Evolutionary conservation across 768 basidiomycete genomes (phyloP).

Genomic region (Leccinum obscurum): DNA sequence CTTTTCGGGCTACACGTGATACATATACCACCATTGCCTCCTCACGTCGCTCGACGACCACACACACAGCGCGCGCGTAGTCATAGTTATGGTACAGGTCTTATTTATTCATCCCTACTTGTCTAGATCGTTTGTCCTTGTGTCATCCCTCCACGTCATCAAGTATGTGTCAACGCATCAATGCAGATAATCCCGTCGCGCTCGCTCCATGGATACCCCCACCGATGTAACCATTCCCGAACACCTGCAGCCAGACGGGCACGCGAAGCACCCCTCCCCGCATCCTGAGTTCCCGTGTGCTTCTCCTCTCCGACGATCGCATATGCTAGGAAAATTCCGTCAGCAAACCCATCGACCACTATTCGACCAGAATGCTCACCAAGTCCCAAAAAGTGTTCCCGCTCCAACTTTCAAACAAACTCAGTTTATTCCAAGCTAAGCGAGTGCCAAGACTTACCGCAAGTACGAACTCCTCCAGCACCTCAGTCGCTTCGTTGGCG

Average conservation of each 20-base stretch:
- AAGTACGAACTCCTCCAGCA: conserved; percentile 85
- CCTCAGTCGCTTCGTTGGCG: conserved; percentile 88
- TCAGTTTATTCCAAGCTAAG: conserved; percentile 11
- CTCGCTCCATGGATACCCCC: conserved; percentile 97
- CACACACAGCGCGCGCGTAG: conserved; percentile 1
- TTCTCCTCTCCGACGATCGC: conserved; percentile 94
- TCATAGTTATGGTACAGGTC: conserved; percentile 12
- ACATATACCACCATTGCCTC: not conserved
- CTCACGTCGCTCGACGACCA: not conserved
- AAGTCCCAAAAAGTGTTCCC: conserved; percentile 84
- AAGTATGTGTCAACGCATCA: conserved; percentile 75
- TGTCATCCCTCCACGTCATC: conserved; percentile 7
- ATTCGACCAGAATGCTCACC: conserved; percentile 45
- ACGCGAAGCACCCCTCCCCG: conserved; percentile 76
- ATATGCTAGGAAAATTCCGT: conserved; percentile 54
- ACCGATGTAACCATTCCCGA: conserved; percentile 88
- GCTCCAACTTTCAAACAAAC: conserved; percentile 61
- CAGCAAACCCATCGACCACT: conserved; percentile 7
- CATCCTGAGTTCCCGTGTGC: conserved; percentile 91
- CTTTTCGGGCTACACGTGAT: conserved; percentile 19
- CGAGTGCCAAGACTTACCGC: conserved; percentile 55
- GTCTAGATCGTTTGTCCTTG: conserved; percentile 12
- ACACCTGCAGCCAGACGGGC: conserved; percentile 83
- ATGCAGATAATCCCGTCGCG: conserved; percentile 88
- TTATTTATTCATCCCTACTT: not conserved